Evolutionary conservation across 306 rosid species (phyloP), one percentile per base, ranked within the genome.

Genomic region (Urtica urens): DNA sequence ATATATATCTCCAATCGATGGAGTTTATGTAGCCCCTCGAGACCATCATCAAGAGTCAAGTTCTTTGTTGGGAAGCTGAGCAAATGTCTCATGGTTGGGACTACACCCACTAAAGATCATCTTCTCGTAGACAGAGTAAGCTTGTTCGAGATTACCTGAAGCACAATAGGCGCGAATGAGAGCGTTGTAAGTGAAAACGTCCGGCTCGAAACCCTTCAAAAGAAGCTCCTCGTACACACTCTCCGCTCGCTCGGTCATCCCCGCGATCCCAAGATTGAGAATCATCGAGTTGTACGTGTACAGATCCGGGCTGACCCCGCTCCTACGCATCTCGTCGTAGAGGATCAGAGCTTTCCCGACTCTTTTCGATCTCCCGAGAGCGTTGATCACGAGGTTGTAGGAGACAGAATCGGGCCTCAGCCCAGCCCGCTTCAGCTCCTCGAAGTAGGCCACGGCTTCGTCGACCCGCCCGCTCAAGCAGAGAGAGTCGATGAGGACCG

Each of bases 61-160:
- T 23, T 54, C n/a, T n/a, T 76, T 66, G 62, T 88, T 81, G 42
- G 97, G 97, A 60, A 88, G 88, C 66, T 84, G 93, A 5, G 95
- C 90, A 53, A 60, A 74, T 38, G 95, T 88, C 62, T 78, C 79
- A 1, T 18, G 49, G 51, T 88, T 80, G 43, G 95, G 97, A 49
- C 67, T 71, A 71, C 90, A 81, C n/a, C 97, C 97, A 20, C 59
- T 83, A 12, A 77, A 77, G 90, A 88, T 74, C 97, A 88, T 88
- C 69, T 78, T 84, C 78, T 74, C 64, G 75, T 72, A 84, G 53
- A 84, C 63, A 21, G 86, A 67, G 56, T 78, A 88, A 17, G 97
- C 97, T 37, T 62, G 73, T 31, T 88, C 90, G 54, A 72, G 68
- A 44, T 77, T 65, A 35, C 78, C 97, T 0, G 93, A 78, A 52